Conservation (phyloP, 768 basidiomycete species). For the Hirschioporus abietinus region DNA sequence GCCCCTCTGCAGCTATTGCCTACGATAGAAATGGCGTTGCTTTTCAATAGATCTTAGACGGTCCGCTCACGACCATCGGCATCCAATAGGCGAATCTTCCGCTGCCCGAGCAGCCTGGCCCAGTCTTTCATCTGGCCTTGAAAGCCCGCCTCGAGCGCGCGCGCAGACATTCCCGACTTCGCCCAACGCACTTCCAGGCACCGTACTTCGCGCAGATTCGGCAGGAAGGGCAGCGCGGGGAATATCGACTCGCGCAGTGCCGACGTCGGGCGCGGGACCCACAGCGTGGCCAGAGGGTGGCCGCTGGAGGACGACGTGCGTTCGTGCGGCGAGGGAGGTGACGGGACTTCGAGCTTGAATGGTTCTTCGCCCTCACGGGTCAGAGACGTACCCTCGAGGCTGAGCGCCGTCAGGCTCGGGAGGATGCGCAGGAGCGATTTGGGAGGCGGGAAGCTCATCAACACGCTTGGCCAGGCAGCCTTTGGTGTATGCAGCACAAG, state of each 20-base stretch:
- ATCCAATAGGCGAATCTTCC: slow-evolving; percentile 61
- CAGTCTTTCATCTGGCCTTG: slow-evolving; percentile 80
- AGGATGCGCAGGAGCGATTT: slow-evolving; percentile 26
- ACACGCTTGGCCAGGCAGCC: slow-evolving; percentile 28
- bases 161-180: slow-evolving; percentile 53
- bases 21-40: background rate
- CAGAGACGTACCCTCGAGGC: background rate
- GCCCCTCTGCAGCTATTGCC: background rate
- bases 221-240: slow-evolving; percentile 48
- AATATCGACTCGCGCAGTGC: slow-evolving; percentile 57
- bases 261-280: slow-evolving; percentile 66
- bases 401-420: slow-evolving; percentile 42
- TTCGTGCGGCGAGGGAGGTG: slow-evolving; percentile 64
- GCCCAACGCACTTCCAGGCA: slow-evolving; percentile 71
- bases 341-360: slow-evolving; percentile 6
- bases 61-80: slow-evolving; percentile 41
- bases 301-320: slow-evolving; percentile 58
- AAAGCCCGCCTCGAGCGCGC: slow-evolving; percentile 68
- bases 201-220: slow-evolving; percentile 50
- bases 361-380: background rate
- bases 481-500: slow-evolving; percentile 66
- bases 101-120: slow-evolving; percentile 53
- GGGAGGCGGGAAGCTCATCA: slow-evolving; percentile 19
- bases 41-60: background rate
- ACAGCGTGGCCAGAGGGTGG: slow-evolving; percentile 59